Base-by-base conservation (phyloP, 2,329 filamentous ascomycete genomes). In the Neopestalotiopsis clavispora region DNA sequence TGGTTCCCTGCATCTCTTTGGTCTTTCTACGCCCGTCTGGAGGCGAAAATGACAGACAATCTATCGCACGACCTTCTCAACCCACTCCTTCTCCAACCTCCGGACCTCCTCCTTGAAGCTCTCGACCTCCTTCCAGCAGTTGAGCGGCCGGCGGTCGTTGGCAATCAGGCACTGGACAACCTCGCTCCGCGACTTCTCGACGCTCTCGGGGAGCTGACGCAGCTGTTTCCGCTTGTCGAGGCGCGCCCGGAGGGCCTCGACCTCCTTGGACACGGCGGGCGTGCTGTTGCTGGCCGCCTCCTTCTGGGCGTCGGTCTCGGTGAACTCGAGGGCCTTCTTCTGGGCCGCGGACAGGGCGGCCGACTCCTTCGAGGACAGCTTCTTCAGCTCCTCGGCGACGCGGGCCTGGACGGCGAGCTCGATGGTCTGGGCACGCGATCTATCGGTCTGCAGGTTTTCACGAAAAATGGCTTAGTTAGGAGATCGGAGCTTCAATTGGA, bases 71-170 rank as follows among this genome's bases (percentile, higher is more conserved):
- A 97, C 90, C 83, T 91, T 94, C 78, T 97, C 92, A 45, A 98
- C 94, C 89, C 97, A 98, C 32, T 86, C 86, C 82, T 90, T 91
- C 88, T 98, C 95, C 81, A 98, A 81, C 83, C 89, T 90, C 74
- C 92, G 90, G 65, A 98, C 95, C 86, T 97, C 94, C 75, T 88
- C 87, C 89, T 95, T 97, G 82, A 98, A 98, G 23, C 85, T 86
- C 84, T 97, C 92, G 30, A 98, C 94, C 87, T 98, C 94, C 81
- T 91, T 88, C 92, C 93, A 98, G 87, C 95, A 98, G 84, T 98
- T 93, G 78, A 98, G 84, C 79, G 95, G 95, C 80, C 94, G 88
- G 72, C 94, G 87, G 82, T 98, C 95, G 80, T 98, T 91, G 77
- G 91, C 87, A 71, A 92, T 86, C 84, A 98, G 84, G 80, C 95